Base-by-base conservation (phyloP, 371 early-diverging fungal genomes). In the Blastocladiella emersonii region DNA sequence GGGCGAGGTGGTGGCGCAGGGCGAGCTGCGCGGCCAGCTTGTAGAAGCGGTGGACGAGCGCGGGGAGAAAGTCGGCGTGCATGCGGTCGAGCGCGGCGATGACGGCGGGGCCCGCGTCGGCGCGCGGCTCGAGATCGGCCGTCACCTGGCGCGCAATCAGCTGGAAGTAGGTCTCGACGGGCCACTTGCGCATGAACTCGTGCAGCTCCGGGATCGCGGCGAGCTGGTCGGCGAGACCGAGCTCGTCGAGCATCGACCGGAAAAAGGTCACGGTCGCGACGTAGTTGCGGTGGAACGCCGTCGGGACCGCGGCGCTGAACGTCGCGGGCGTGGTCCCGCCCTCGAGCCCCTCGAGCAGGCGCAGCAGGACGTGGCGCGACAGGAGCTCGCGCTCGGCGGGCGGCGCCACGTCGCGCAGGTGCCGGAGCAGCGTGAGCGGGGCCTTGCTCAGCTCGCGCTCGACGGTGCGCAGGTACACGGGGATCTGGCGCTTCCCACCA, bases 251-350 rank as follows among this genome's bases (percentile, higher is more conserved):
- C 30, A 30, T 27, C 0, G 10, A 8, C 30, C 53, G 12, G 32
- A 51, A 30, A 15, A 51, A 30, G 1, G 8, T 12, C 15, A 19
- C 19, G 3, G 32, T 23, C 30, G 53, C 53, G 0, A 30, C 12
- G 53, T 51, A 51, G 32, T 51, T 51, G 53, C 53, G 53, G 53
- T 51, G 53, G 17, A 51, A 51, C 30, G 53, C 30, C 32, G 53
- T 30, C 5, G 53, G 53, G 21, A 51, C 53, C 0, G 53, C 27
- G 27, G 53, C 30, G 2, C 21, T 21, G 53, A 30, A 51, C 8
- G 10, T 12, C 30, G 30, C 12, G 15, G 53, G 53, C 3, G 30
- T 30, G 21, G 15, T 12, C 30, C 30, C 27, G 17, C 10, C 17
- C 19, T 44, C 45, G 10, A 51, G 25, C 30, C 8, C 27, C 32